These are phyloP conservation scores for Penicillium simplicissimum DNA, from an alignment of 495 filamentous ascomycete genomes.

Conservation along the genomic window DNA sequence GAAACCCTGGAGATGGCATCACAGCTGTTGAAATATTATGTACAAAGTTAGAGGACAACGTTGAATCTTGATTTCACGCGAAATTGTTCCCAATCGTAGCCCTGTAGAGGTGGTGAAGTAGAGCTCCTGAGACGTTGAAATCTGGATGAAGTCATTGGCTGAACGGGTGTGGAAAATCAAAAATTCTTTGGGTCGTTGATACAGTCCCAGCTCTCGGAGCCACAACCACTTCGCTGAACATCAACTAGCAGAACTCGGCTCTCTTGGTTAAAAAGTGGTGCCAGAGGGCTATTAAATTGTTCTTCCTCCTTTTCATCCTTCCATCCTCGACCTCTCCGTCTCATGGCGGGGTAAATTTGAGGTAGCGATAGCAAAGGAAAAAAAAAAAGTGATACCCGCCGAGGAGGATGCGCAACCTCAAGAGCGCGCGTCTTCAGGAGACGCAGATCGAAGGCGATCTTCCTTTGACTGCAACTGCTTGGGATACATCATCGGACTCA, in stretches of 20 bases:
- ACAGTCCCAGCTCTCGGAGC: constrained; percentile 22
- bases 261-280: neutral
- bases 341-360: constrained; percentile 45
- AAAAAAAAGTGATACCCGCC: constrained; percentile 29
- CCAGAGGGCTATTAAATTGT: constrained; percentile 2
- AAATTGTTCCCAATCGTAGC: constrained; percentile 21
- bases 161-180: constrained; percentile 45
- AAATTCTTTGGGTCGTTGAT: constrained; percentile 45
- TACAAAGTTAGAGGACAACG: constrained; percentile 48
- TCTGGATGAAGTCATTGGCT: constrained; percentile 55
- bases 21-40: constrained; percentile 37
- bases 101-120: constrained; percentile 22
- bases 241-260: neutral
- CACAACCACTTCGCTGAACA: constrained; percentile 21
- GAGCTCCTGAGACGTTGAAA: constrained; percentile 36
- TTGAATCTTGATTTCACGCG: constrained; percentile 26
- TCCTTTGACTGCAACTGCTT: constrained; percentile 69
- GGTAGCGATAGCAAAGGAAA: constrained; percentile 17
- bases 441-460: constrained; percentile 54
- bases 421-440: constrained; percentile 65
- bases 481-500: constrained; percentile 72
- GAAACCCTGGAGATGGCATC: constrained; percentile 26
- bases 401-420: constrained; percentile 73
- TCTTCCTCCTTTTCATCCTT: constrained; percentile 5
- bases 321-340: constrained; percentile 20